phyloP scores from a whole-genome alignment of 495 filamentous ascomycete species.

The Gamarada debralockiae region DNA sequence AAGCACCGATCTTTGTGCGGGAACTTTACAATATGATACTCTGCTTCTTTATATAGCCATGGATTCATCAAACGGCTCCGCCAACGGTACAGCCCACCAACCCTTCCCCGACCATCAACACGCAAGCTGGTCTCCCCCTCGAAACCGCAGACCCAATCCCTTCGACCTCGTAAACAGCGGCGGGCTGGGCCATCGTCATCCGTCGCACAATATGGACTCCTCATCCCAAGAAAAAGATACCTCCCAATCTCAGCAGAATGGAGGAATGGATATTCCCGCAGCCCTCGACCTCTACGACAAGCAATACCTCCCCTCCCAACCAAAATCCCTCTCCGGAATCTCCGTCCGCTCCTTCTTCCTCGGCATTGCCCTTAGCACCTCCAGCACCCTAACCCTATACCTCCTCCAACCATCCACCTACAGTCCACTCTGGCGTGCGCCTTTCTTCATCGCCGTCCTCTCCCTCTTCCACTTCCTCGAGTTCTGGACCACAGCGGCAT shows the following conservation, averaged over 20 bases:
- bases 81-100: background rate
- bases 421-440: slow-evolving; percentile 69
- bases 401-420: slow-evolving; percentile 30
- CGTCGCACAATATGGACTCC: background rate
- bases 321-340: slow-evolving; percentile 74
- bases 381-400: slow-evolving; percentile 36
- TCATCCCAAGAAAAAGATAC: too few species aligned
- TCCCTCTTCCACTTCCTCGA: slow-evolving; percentile 93
- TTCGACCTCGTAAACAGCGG: background rate
- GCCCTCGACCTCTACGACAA: slow-evolving; percentile 30
- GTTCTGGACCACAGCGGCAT: slow-evolving; percentile 80
- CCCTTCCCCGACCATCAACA: background rate
- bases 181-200: too few species aligned
- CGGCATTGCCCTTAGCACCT: slow-evolving; percentile 41
- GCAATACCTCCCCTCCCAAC: slow-evolving; percentile 42
- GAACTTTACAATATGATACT: too few species aligned
- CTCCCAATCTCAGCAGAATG: too few species aligned
- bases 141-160: background rate
- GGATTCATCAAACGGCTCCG: slow-evolving; percentile 1
- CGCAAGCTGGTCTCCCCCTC: background rate
- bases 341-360: slow-evolving; percentile 61
- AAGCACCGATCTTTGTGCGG: too few species aligned
- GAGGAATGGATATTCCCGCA: background rate
- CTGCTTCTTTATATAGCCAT: background rate
- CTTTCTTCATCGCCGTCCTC: slow-evolving; percentile 74